Base-by-base conservation (phyloP, 177 flowering plant genomes). In the Tripterygium wilfordii region DNA sequence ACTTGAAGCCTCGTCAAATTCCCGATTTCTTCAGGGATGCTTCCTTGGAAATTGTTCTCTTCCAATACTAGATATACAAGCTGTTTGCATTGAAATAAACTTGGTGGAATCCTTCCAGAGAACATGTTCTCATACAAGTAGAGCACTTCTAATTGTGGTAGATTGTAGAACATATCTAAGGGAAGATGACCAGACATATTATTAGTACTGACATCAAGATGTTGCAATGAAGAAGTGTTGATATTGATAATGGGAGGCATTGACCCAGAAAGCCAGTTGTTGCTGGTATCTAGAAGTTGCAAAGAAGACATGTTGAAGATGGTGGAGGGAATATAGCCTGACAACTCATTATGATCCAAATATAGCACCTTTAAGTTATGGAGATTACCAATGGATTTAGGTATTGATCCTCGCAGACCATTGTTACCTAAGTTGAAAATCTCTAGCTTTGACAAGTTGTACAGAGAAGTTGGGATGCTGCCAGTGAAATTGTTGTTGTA, bases 261-360 rank as follows among this genome's bases (percentile, higher is more conserved):
- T 1, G 7, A 13, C 8, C 49, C 49, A 5, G 49, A 17, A 3
- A 45, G 20, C 5, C 1, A 0, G 16, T 45, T 45, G 8, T 10
- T 15, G 1, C 23, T 10, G 3, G 30, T 2, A 29, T 29, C 3
- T 0, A 45, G 8, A 10, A 17, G 7, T 14, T 30, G 17, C 29
- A 48, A 16, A 4, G 52, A 33, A 14, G 40, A 18, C 2, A 48
- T 33, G 20, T 48, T 48, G 4, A 9, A 21, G 23, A 40, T 42
- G 61, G 43, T 6, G 12, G 43, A 19, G 12, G 43, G 43, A 6
- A 40, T 12, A 10, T 1, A 4, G 10, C 43, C 25, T 2, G 24
- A 20, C 38, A 35, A n/a, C 3, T 35, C 8, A 12, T 35, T 35
- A 3, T 15, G 15, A 4, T 35, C 38, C 14, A 35, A 3, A 35